Base-by-base conservation (phyloP, 805 yeast genomes). In the Pichia sporocuriosa region DNA sequence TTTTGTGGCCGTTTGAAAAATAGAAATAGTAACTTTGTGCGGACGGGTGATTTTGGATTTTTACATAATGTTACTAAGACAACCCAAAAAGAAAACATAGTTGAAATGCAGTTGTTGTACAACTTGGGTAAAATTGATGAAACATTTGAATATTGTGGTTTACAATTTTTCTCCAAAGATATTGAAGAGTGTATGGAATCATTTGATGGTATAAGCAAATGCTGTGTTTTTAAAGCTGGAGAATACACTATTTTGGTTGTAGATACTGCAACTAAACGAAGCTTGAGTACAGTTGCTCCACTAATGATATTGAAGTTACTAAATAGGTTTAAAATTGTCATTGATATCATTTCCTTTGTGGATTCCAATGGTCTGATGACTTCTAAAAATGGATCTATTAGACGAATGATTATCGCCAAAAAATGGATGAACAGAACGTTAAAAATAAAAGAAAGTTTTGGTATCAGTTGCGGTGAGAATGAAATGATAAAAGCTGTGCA, bases 1-100 rank as follows among this genome's bases (percentile, higher is more conserved):
- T 84, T 84, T 50, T 61, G 65, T 20, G 90, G 88, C 13, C 73
- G 69, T 40, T 75, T 89, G 15, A 71, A 59, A 2, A 80, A 82
- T 53, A 71, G 75, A 10, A 77, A 75, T 0, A 62, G 79, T 39
- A 67, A 73, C 3, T 93, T 85, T 59, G 67, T 85, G 50, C 70
- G 98, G 49, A 93, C 97, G 0, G 97, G 97, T 1, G 97, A 93
- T 56, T 67, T 93, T 28, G 99, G 99, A 0, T 93, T 93, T 58
- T 68, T 93, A 42, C 95, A 88, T 54, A 81, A 79, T 17, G 79
- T 87, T 5, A 69, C 74, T 3, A 62, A 71, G 39, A 52, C 58
- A 10, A 42, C 54, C 9, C 46, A 36, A 15, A 32, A 50, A 6
- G 48, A 47, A 29, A 48, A 49, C 8, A 42, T 39, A 42, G 56